Percentiles rank a stretch among this genome's conserved stretches.
phyloP scores from a whole-genome alignment of 140 eudicot genomes.

The Anethum foeniculum region DNA sequence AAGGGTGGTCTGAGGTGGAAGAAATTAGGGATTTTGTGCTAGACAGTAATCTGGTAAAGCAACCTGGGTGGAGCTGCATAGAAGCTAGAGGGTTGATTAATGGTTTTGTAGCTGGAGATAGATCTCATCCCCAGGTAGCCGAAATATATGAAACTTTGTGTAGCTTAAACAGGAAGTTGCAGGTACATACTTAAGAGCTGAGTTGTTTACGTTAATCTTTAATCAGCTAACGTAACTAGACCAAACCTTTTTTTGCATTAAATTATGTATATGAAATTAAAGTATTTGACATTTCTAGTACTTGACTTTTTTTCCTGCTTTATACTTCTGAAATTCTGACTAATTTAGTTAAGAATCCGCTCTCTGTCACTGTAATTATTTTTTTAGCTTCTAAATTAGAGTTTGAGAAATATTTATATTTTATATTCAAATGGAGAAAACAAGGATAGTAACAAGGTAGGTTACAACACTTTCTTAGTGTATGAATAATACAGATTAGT shows the following conservation, averaged over 20 bases:
- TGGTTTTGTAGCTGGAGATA: constrained; percentile 35
- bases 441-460: background rate
- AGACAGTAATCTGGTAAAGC: constrained; percentile 26
- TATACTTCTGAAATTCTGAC: background rate
- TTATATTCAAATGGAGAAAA: background rate
- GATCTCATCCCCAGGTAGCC: constrained; percentile 19
- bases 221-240: background rate
- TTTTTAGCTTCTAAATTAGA: background rate
- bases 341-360: background rate
- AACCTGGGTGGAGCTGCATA: constrained; percentile 48
- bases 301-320: background rate
- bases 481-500: background rate
- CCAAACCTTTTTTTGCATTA: background rate
- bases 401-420: background rate
- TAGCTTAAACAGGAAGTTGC: constrained; percentile 15
- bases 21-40: constrained; percentile 22
- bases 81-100: constrained; percentile 24
- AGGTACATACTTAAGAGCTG: background rate
- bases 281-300: background rate
- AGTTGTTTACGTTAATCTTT: background rate
- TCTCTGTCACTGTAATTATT: background rate
- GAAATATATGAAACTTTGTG: constrained; percentile 9
- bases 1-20: constrained; percentile 38
- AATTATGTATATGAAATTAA: background rate
- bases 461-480: background rate